Percentiles rank a stretch among this genome's conserved stretches.
These are phyloP conservation scores for Hypoxylon sp. DNA, from an alignment of 2,329 filamentous ascomycete species.

Conservation along the genomic window DNA sequence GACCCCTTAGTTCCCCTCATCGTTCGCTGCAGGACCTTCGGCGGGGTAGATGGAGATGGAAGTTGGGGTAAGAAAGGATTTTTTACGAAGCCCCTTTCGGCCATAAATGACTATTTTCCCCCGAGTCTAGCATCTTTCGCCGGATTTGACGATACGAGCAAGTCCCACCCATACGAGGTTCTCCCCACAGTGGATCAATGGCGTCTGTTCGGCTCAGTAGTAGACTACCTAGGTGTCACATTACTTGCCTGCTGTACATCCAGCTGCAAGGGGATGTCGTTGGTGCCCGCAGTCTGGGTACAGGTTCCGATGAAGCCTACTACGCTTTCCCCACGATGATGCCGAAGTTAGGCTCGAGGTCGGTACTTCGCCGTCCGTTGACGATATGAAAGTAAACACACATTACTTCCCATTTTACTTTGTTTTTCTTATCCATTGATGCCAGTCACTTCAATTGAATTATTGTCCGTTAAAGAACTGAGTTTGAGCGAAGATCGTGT, in stretches of 20 bases:
- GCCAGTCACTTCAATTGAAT: not conserved
- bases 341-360: not conserved
- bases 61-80: conserved; percentile 32
- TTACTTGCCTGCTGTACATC: not conserved
- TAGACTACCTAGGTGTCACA: not conserved
- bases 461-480: not conserved
- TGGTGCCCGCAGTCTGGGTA: conserved; percentile 29
- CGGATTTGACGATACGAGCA: conserved; percentile 22
- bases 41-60: conserved; percentile 37
- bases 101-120: conserved; percentile 45
- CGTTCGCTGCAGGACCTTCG: not conserved
- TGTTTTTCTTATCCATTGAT: not conserved
- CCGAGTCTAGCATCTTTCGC: conserved; percentile 41
- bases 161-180: conserved; percentile 10
- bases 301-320: conserved; percentile 3
- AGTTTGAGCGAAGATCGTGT: not conserved
- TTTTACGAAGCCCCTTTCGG: conserved; percentile 14
- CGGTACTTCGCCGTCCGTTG: conserved; percentile 18
- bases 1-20: conserved; percentile 23
- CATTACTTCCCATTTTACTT: not conserved
- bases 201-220: not conserved
- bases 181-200: conserved; percentile 27
- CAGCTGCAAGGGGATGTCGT: conserved; percentile 12
- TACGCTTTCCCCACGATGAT: not conserved
- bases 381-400: not conserved